Evolutionary conservation across 2,329 filamentous ascomycete genomes (phyloP).

Genomic region (Aspergillus sp.): DNA sequence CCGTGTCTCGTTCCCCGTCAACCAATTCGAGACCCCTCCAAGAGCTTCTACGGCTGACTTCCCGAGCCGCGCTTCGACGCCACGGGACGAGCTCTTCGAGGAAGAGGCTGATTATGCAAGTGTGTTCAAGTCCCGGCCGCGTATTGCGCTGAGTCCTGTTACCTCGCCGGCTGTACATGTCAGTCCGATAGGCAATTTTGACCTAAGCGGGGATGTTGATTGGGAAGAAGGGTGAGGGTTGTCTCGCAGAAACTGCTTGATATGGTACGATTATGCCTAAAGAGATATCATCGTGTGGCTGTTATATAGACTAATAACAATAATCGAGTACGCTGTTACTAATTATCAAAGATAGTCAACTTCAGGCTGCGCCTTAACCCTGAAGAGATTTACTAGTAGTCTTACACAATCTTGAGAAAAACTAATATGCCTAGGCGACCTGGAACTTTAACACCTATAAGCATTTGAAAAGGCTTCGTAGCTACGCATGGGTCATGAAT

Average conservation of each 20-base stretch:
- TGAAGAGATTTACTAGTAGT: no score
- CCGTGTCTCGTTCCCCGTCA: slow-evolving; percentile 54
- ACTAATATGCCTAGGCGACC: no score
- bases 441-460: no score
- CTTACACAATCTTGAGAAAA: no score
- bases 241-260: no score
- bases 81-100: slow-evolving; percentile 71
- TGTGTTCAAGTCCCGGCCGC: slow-evolving; percentile 83
- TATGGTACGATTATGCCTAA: no score
- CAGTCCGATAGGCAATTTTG: slow-evolving; percentile 31
- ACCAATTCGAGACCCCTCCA: slow-evolving; percentile 60
- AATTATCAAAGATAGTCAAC: no score
- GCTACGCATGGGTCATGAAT: neutral
- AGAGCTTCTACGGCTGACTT: slow-evolving; percentile 31
- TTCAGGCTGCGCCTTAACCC: no score
- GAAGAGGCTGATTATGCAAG: slow-evolving; percentile 76
- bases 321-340: no score
- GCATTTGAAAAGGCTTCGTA: neutral
- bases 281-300: neutral
- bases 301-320: neutral
- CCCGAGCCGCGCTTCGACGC: slow-evolving; percentile 48
- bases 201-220: slow-evolving; percentile 28
- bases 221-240: slow-evolving; percentile 18
- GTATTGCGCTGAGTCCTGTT: slow-evolving; percentile 75
- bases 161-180: slow-evolving; percentile 46